Evolutionary conservation across 1,139 yeast genomes (phyloP), one percentile per base, ranked within the genome.

Genomic region (Yamadazyma conglobata): DNA sequence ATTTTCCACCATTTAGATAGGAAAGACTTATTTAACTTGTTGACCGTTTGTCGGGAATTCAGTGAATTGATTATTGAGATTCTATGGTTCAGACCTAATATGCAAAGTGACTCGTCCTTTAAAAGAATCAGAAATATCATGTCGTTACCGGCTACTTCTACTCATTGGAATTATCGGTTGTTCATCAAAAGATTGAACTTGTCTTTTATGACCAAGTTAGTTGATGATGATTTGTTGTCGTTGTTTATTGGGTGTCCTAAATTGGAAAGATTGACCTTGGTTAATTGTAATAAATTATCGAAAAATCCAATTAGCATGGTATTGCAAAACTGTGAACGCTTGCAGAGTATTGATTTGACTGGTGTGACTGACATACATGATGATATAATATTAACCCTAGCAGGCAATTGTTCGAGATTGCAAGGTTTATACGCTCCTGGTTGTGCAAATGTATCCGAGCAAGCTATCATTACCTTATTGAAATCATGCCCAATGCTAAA

Each of bases 391-490:
- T 46, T 61, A 26, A 77, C 85, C n/a, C 64, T 89, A 44, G 89
- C 96, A 1, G 52, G 55, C 10, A 70, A 76, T 50, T 88, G 96
- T 54, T 73, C 74, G 22, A 64, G 91, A 31, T 65, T 91, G 29
- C 97, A 91, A 58, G 96, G 96, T 1, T 64, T 89, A 28, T 89
- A 89, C 51, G 94, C 94, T 0, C 89, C 95, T 1, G 86, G 86
- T 3, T 88, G 96, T 40, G 76, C 75, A 17, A 60, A 64, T 16
- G 79, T 91, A 3, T 67, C 83, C 3, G 86, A 85, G 45, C 60
- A 51, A 5, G 83, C 93, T 2, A 70, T 91, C n/a, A 48, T 73
- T 22, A 58, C 61, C 24, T 65, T 89, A 38, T 73, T 87, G 9
- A 49, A 58, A 24, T 64, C 70, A 24, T 87, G 96, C 39, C 83